Conservation (phyloP, 441 rosid species). For the Caryocar brasiliense region DNA sequence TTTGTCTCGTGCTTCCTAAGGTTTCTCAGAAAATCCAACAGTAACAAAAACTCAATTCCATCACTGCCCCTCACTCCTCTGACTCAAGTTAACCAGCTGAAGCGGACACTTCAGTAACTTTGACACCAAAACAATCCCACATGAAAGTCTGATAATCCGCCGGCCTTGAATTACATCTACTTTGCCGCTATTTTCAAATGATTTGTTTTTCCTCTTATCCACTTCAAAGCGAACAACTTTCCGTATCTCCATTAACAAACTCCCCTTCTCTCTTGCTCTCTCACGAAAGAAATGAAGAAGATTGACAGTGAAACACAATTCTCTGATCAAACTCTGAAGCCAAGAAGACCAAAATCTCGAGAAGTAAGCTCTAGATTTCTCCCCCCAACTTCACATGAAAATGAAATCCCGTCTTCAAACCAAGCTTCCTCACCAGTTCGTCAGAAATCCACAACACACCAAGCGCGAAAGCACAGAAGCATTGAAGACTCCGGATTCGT, state of each 20-base stretch:
- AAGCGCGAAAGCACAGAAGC: constrained; percentile 20
- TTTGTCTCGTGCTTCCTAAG: constrained; percentile 10
- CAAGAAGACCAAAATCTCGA: constrained; percentile 39
- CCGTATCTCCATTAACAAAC: neutral
- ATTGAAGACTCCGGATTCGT: constrained; percentile 20
- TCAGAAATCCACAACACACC: constrained; percentile 23
- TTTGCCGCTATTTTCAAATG: constrained; percentile 49
- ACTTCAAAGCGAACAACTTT: constrained; percentile 4
- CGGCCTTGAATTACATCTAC: constrained; percentile 29
- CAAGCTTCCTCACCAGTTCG: constrained; percentile 30
- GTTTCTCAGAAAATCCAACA: constrained; percentile 4
- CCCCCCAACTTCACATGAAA: constrained; percentile 29
- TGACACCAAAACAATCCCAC: neutral
- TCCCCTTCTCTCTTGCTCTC: neutral
- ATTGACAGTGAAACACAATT: constrained; percentile 14
- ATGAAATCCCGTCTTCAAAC: constrained; percentile 19
- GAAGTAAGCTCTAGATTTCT: constrained; percentile 62
- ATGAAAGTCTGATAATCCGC: constrained; percentile 33
- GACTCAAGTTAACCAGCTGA: neutral
- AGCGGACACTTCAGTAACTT: constrained; percentile 7
- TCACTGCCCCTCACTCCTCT: neutral
- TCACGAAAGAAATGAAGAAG: constrained; percentile 20
- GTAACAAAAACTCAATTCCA: neutral
- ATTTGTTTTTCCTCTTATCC: constrained; percentile 31
- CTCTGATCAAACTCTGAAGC: constrained; percentile 29